Conservation (phyloP, 163 green algal species). For the Scenedesmus sp. region DNA sequence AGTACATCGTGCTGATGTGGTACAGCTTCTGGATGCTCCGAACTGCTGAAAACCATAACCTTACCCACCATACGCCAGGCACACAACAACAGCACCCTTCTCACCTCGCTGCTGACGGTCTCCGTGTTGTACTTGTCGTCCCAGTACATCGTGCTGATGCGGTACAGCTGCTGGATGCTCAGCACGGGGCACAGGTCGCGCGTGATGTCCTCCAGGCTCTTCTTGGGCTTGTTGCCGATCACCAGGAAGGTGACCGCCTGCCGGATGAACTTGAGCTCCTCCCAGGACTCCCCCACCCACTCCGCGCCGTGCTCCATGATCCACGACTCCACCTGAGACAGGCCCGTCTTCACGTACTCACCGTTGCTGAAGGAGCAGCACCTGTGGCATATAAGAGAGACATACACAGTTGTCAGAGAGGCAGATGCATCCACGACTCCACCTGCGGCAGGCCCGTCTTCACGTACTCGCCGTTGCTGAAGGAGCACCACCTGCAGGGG, state of each 20-base stretch:
- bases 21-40: conserved; percentile 25
- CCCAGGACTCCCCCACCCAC: conserved; percentile 92
- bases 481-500: conserved; percentile 64
- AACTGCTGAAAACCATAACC: no score
- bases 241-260: conserved; percentile 95
- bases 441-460: not conserved
- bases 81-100: no score
- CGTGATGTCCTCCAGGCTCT: conserved; percentile 97
- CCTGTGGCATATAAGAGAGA: no score
- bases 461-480: not conserved
- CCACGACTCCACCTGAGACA: conserved; percentile 95
- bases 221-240: conserved; percentile 98
- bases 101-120: conserved; percentile 80
- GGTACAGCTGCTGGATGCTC: conserved; percentile 98
- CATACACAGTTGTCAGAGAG: no score
- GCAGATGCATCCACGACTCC: no score
- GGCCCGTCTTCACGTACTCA: conserved; percentile 99
- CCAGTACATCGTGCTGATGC: conserved; percentile 99
- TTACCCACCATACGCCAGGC: no score
- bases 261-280: conserved; percentile 96
- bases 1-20: not conserved
- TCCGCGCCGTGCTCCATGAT: conserved; percentile 78
- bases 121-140: conserved; percentile 99
- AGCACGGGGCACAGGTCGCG: conserved; percentile 96
- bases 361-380: conserved; percentile 98